Conservation (phyloP, 306 rosid species). For the Morella rubra region DNA sequence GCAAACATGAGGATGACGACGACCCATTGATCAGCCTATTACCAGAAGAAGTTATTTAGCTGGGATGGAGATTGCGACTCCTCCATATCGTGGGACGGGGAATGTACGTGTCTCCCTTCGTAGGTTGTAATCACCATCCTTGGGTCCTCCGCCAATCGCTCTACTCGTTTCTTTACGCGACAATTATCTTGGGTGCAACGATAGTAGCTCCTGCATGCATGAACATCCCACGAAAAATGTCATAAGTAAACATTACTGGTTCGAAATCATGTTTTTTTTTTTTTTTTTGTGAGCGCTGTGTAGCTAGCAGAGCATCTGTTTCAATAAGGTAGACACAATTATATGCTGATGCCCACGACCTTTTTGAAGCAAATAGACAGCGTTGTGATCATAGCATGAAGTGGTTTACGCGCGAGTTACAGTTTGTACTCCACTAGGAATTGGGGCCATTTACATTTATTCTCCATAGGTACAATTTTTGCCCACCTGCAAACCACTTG, state of each 20-base stretch:
- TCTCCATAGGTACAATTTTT: no score
- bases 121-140: slow-evolving; percentile 99
- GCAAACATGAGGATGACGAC: slow-evolving; percentile 6
- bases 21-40: slow-evolving; percentile 3
- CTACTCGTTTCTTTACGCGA: slow-evolving; percentile 92
- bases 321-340: no score
- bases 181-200: slow-evolving; percentile 94
- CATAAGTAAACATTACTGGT: background rate
- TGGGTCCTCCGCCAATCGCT: slow-evolving; percentile 88
- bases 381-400: background rate
- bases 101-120: slow-evolving; percentile 88
- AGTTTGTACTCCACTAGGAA: no score
- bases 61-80: slow-evolving; percentile 66
- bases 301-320: no score
- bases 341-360: no score
- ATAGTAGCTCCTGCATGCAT: slow-evolving; percentile 71
- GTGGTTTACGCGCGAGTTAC: no score
- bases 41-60: slow-evolving; percentile 76
- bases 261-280: background rate
- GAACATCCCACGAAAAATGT: background rate
- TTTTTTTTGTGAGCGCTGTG: background rate
- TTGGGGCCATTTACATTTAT: no score
- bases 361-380: background rate
- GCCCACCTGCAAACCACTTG: no score
- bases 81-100: slow-evolving; percentile 79